Conservation (phyloP, 1,284 basidiomycete genomes). For the Cerrena zonata region DNA sequence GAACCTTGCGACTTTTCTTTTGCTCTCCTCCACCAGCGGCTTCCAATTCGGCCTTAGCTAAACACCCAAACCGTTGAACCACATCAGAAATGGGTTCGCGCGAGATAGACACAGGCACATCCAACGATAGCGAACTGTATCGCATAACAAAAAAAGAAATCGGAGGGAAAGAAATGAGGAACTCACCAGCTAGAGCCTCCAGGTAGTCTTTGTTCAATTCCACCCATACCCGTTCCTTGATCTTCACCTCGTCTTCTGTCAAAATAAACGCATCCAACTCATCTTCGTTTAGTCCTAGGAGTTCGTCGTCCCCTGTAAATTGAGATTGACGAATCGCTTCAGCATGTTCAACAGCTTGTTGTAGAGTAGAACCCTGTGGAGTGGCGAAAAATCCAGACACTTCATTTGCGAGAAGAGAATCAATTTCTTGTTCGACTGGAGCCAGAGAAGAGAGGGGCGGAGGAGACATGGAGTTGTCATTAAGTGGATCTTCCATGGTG, state of each 20-base stretch:
- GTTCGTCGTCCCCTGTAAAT: constrained; percentile 50
- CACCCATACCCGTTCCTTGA: constrained; percentile 95
- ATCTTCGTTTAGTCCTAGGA: constrained; percentile 83
- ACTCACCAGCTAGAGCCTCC: constrained; percentile 79
- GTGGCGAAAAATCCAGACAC: constrained; percentile 59
- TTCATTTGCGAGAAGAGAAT: constrained; percentile 57
- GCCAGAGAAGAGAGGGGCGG: not conserved
- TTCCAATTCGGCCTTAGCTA: constrained; percentile 63
- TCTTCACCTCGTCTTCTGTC: constrained; percentile 78
- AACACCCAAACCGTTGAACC: too few relatives aligned
- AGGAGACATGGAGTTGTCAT: not conserved
- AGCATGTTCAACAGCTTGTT: constrained; percentile 57
- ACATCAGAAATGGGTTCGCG: too few relatives aligned
- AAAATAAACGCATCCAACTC: constrained; percentile 86
- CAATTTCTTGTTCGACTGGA: constrained; percentile 41
- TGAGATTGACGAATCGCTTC: constrained; percentile 53
- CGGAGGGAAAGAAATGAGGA: constrained; percentile 1
- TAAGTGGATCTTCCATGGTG: not conserved
- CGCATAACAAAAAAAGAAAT: not conserved
- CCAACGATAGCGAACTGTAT: constrained; percentile 8
- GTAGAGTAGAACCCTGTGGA: constrained; percentile 48
- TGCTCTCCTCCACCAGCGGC: constrained; percentile 39
- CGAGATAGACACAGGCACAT: too few relatives aligned
- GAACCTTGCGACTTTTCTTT: constrained; percentile 70
- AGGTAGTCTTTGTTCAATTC: constrained; percentile 93